Evolutionary conservation across 106 monocot species (phyloP).

Genomic region (Dendrobium huoshanense): DNA sequence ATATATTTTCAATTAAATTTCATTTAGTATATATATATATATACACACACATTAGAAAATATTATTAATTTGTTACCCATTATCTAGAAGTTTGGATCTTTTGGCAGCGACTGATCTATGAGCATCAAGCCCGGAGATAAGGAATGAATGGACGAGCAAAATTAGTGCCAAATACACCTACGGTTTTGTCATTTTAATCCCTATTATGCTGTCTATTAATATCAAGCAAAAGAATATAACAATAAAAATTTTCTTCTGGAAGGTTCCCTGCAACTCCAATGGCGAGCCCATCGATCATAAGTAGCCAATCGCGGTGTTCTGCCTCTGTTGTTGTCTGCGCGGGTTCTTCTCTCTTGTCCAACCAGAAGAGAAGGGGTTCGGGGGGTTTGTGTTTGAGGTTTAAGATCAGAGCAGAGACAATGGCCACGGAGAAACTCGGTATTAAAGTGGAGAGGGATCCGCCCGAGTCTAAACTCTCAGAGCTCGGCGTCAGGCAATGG

Average conservation of each 20-base stretch:
- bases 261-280: conserved; percentile 20
- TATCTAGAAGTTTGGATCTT: too few species aligned
- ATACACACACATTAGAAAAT: too few species aligned
- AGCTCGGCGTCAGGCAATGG: conserved; percentile 78
- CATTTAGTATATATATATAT: too few species aligned
- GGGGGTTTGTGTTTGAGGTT: conserved; percentile 1
- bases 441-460: conserved; percentile 76
- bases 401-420: conserved; percentile 48
- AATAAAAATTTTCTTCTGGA: neutral
- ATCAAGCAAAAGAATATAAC: neutral
- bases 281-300: conserved; percentile 5
- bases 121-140: too few species aligned
- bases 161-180: too few species aligned
- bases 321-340: neutral
- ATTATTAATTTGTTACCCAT: too few species aligned
- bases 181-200: too few species aligned
- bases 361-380: conserved; percentile 1
- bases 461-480: conserved; percentile 55
- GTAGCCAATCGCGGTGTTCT: neutral
- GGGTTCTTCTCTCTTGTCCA: neutral
- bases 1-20: too few species aligned
- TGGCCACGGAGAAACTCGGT: conserved; percentile 89
- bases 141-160: too few species aligned
- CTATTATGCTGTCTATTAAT: neutral
- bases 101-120: too few species aligned